Percentiles rank a stretch among this genome's conserved stretches.
These are phyloP conservation scores for Saccharomycopsis selenospora DNA, from an alignment of 805 yeast species.

Conservation along the genomic window DNA sequence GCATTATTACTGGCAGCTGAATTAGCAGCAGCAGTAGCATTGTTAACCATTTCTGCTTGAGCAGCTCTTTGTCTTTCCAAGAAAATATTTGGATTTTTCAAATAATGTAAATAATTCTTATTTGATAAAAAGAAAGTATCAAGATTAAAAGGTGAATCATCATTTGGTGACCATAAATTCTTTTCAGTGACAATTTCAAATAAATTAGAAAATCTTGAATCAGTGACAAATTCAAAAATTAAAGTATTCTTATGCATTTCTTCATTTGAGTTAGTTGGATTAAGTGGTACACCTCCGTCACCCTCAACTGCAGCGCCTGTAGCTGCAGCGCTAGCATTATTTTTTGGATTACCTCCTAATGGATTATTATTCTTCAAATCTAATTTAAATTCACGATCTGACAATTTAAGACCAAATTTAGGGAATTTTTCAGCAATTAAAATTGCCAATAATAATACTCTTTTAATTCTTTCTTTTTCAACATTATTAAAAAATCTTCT, in stretches of 20 bases:
- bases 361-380: conserved; percentile 20
- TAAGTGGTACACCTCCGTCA: conserved; percentile 1
- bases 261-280: conserved; percentile 2
- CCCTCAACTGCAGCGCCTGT: conserved; percentile 18
- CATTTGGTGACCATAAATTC: conserved; percentile 24
- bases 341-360: not conserved
- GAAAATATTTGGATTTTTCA: not conserved
- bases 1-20: not conserved
- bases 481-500: conserved; percentile 26
- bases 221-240: conserved; percentile 27
- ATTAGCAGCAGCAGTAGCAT: not conserved
- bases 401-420: conserved; percentile 48
- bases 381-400: conserved; percentile 39
- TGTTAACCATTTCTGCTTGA: too few relatives aligned
- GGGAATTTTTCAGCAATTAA: conserved; percentile 41
- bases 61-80: not conserved
- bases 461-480: conserved; percentile 43
- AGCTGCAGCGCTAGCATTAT: not conserved
- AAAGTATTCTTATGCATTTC: conserved; percentile 14
- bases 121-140: conserved; percentile 15
- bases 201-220: conserved; percentile 36
- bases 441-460: conserved; percentile 46
- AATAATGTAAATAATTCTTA: conserved; percentile 10
- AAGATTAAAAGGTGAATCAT: conserved; percentile 12
- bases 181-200: conserved; percentile 31